Evolutionary conservation across 2,329 filamentous ascomycete genomes (phyloP).

Genomic region (Dactylellina leptospora): DNA sequence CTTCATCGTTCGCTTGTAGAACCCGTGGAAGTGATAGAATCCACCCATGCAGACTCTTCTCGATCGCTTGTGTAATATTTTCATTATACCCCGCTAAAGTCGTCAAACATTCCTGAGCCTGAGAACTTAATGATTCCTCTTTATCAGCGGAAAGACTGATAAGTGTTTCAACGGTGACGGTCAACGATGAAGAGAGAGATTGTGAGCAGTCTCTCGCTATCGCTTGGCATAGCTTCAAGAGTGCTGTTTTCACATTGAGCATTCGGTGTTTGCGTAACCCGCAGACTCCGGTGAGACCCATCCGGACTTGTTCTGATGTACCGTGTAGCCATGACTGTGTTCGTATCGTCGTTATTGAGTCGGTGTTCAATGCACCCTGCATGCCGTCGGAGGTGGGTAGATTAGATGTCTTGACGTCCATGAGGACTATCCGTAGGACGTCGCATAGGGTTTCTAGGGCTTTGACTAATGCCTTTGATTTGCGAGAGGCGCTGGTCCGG

Average conservation of each 20-base stretch:
- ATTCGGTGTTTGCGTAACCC: conserved; percentile 77
- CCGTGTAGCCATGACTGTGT: conserved; percentile 74
- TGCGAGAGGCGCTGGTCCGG: conserved; percentile 68
- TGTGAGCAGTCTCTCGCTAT: conserved; percentile 80
- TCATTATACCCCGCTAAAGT: conserved; percentile 55
- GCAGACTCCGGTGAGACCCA: conserved; percentile 79
- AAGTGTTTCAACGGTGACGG: conserved; percentile 81
- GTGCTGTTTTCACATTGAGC: conserved; percentile 71
- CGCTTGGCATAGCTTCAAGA: conserved; percentile 76
- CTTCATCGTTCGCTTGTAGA: conserved; percentile 85
- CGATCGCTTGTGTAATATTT: conserved; percentile 56
- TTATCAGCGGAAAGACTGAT: conserved; percentile 72
- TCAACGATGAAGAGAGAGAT: conserved; percentile 74
- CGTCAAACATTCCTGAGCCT: conserved; percentile 53
- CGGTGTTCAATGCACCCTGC: conserved; percentile 35
- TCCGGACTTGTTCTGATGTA: conserved; percentile 80
- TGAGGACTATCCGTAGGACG: conserved; percentile 67
- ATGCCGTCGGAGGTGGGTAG: conserved; percentile 61
- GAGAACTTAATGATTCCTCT: conserved; percentile 59
- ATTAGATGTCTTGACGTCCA: conserved; percentile 67
- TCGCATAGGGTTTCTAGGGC: conserved; percentile 69
- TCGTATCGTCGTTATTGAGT: conserved; percentile 42
- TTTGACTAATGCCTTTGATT: conserved; percentile 71
- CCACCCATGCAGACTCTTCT: conserved; percentile 67
- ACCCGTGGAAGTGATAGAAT: conserved; percentile 78